These are phyloP conservation scores for Primulina tabacum DNA, from an alignment of 257 asterid species.

Conservation along the genomic window DNA sequence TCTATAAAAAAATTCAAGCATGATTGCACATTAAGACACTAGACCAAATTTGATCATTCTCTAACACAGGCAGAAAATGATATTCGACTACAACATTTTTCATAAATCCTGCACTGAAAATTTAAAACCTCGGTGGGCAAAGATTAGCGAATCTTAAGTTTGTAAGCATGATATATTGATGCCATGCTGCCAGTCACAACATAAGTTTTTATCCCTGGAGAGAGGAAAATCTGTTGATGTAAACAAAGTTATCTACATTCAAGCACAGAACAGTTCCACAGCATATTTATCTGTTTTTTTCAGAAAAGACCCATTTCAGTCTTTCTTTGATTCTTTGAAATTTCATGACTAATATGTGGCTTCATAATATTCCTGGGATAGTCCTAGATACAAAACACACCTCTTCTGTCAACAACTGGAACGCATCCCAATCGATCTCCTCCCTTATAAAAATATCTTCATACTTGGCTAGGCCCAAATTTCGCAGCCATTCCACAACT, in stretches of 20 bases:
- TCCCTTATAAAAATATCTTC: conserved; percentile 66
- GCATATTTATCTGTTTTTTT: too few species aligned
- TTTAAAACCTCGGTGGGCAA: not conserved
- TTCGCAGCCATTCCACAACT: conserved; percentile 67
- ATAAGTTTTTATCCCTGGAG: not conserved
- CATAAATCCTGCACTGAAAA: not conserved
- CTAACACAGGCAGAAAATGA: not conserved
- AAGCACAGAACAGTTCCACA: not conserved
- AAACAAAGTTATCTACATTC: not conserved
- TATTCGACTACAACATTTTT: conserved; percentile 1
- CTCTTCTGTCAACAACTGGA: conserved; percentile 86
- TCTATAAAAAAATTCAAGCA: conserved; percentile 12
- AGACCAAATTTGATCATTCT: conserved; percentile 5
- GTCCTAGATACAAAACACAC: conserved; percentile 31
- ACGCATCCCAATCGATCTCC: conserved; percentile 85
- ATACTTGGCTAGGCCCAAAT: conserved; percentile 73
- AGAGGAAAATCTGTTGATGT: not conserved
- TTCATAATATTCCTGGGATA: not conserved
- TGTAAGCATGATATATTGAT: not conserved
- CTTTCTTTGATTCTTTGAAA: not conserved
- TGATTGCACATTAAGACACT: conserved; percentile 15
- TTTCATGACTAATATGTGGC: not conserved
- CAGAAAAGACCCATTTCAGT: not conserved
- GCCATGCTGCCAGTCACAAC: not conserved
- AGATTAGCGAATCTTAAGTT: conserved; percentile 5